These are phyloP conservation scores for Eucalyptus marginata DNA, from an alignment of 345 rosid genomes.

Conservation along the genomic window DNA sequence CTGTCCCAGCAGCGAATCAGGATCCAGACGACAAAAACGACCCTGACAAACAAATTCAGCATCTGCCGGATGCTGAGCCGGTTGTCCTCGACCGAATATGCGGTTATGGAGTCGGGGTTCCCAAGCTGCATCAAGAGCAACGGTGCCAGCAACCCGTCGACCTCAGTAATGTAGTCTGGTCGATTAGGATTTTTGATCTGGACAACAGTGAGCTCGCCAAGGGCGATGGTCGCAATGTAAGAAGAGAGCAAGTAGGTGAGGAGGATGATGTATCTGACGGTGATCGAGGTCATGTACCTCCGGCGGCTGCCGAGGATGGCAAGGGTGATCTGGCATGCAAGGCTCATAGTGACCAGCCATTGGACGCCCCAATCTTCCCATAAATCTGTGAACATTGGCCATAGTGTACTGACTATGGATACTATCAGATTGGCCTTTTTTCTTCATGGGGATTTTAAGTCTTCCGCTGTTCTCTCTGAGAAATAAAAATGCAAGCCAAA, in stretches of 20 bases:
- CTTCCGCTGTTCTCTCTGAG: not conserved
- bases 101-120: slow-evolving; percentile 4
- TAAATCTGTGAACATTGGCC: not conserved
- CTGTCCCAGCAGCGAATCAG: not conserved
- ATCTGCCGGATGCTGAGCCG: not conserved
- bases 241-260: not conserved
- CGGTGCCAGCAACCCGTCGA: slow-evolving; percentile 2
- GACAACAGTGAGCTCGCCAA: slow-evolving; percentile 4
- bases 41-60: not conserved
- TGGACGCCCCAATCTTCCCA: slow-evolving; percentile 9
- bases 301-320: slow-evolving; percentile 3
- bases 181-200: not conserved
- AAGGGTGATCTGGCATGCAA: not conserved
- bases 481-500: not conserved
- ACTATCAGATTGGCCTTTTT: not conserved
- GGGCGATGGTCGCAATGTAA: not conserved
- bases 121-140: slow-evolving; percentile 4
- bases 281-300: not conserved
- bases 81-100: slow-evolving; percentile 8
- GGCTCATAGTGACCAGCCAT: not conserved
- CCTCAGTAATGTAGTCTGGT: not conserved
- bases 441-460: not conserved
- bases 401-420: not conserved
- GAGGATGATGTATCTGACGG: not conserved
- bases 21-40: not conserved